Conservation (phyloP, 192 early-diverging fungal species). For the Linnemannia hyalina region DNA sequence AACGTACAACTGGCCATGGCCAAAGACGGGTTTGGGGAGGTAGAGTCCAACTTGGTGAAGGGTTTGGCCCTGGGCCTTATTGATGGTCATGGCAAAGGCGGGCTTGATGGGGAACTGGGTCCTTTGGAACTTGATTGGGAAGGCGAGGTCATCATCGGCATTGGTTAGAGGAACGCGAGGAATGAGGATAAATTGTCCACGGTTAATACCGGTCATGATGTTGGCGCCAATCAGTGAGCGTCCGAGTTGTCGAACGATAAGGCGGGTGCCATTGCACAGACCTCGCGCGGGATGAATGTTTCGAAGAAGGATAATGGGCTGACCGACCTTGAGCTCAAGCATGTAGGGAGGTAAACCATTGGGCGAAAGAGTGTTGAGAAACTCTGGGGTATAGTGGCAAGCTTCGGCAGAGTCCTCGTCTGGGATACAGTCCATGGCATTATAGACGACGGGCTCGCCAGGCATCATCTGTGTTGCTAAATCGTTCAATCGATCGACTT, state of each 20-base stretch:
- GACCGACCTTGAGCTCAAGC: conserved; percentile 22
- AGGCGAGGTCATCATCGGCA: conserved; percentile 22
- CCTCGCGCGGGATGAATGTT: conserved; percentile 12
- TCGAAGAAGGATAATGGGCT: conserved; percentile 24
- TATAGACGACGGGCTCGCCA: not conserved
- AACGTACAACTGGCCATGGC: conserved; percentile 38
- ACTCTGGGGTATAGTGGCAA: conserved; percentile 24
- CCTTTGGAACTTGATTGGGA: conserved; percentile 23
- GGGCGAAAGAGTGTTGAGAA: conserved; percentile 14
- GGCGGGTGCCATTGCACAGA: conserved; percentile 33
- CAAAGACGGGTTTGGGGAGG: conserved; percentile 17
- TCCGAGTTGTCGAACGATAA: conserved; percentile 20
- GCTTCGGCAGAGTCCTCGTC: not conserved
- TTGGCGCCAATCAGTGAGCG: conserved; percentile 12
- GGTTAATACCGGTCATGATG: conserved; percentile 8
- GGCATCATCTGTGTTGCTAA: conserved; percentile 23
- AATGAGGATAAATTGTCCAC: conserved; percentile 13
- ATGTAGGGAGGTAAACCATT: conserved; percentile 14
- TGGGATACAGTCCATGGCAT: conserved; percentile 6
- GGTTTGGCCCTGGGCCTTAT: conserved; percentile 37
- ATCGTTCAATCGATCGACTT: conserved; percentile 11
- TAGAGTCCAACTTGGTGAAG: conserved; percentile 17
- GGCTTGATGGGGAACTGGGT: conserved; percentile 30
- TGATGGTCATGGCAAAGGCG: conserved; percentile 37
- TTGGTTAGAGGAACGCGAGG: conserved; percentile 14